Evolutionary conservation across 164 flowering plant species (phyloP), one percentile per base, ranked within the genome.

Genomic region (Vitis cinerea): DNA sequence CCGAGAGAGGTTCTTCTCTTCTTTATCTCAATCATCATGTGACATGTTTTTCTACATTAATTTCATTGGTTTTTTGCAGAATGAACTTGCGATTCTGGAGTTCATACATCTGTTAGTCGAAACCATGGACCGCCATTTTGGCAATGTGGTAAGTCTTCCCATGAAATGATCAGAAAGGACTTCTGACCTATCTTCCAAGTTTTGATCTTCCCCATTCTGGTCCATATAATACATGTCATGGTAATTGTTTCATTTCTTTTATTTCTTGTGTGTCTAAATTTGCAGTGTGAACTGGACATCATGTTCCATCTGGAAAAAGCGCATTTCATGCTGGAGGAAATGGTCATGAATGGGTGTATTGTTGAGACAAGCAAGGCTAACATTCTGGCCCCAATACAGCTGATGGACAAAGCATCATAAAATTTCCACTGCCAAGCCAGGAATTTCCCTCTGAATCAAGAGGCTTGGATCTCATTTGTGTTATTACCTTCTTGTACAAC

Each of bases 221-320:
- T 59, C 1, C 54, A 4, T 58, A n/a, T 62, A 3, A 37, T 60
- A 9, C 27, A 31, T 13, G 4, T 44, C 5, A 31, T 47, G 27
- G 48, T 16, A 53, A 48, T 50, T 64, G 53, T 17, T 58, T 63
- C 7, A 11, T 50, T 50, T 52, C 30, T 56, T n/a, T 12, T 59
- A 30, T 49, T 49, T 5, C 10, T 61, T 73, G 61, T 23, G 30
- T 19, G 10, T 11, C 13, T 68, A 15, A 48, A 31, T 73, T 51
- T 81, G 79, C 87, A 96, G 99, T 96, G 99, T 70, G 99, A 96
- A 74, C 88, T 93, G 29, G 99, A 96, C 76, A 96, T 96, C 61
- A 96, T 96, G 99, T 92, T 96, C 78, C 99, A 96, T 79, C 72
- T 96, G 56, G 99, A 96, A 84, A 96, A 96, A 80, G 97, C 97